phyloP scores from a whole-genome alignment of 1,284 basidiomycete genomes.

The Cryptococcus jaspeensis region DNA sequence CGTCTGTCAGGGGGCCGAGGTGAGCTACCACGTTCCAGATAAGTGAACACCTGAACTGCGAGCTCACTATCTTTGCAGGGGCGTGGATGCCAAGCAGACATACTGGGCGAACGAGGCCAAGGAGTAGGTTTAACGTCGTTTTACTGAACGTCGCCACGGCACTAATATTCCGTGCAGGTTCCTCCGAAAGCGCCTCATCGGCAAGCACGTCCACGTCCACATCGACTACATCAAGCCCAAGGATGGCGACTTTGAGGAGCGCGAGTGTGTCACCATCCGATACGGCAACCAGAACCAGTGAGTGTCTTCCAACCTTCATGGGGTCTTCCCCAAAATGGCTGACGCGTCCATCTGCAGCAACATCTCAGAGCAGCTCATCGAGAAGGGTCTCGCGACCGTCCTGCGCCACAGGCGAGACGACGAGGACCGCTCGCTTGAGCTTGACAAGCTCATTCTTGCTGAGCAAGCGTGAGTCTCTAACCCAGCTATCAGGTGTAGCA shows the following conservation, averaged over 20 bases:
- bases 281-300: conserved; percentile 75
- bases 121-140: conserved; percentile 54
- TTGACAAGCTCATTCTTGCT: conserved; percentile 91
- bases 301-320: conserved; percentile 19
- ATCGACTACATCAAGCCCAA: conserved; percentile 88
- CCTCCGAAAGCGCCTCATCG: conserved; percentile 83
- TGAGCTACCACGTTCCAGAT: no score
- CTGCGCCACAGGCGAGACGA: conserved; percentile 92
- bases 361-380: conserved; percentile 85
- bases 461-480: conserved; percentile 76
- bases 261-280: conserved; percentile 83
- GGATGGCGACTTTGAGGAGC: conserved; percentile 89
- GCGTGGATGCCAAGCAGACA: conserved; percentile 81
- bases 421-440: conserved; percentile 89
- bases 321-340: background rate
- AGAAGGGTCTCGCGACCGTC: conserved; percentile 85
- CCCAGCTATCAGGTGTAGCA: background rate
- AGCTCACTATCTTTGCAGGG: conserved; percentile 52
- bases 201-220: conserved; percentile 77
- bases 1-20: conserved; percentile 85
- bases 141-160: background rate
- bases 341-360: conserved; percentile 60
- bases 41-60: no score
- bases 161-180: conserved; percentile 56
- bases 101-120: conserved; percentile 88